phyloP scores from a whole-genome alignment of 225 moss, liverwort and hornwort genomes.

The Thuidium tamariscinum region DNA sequence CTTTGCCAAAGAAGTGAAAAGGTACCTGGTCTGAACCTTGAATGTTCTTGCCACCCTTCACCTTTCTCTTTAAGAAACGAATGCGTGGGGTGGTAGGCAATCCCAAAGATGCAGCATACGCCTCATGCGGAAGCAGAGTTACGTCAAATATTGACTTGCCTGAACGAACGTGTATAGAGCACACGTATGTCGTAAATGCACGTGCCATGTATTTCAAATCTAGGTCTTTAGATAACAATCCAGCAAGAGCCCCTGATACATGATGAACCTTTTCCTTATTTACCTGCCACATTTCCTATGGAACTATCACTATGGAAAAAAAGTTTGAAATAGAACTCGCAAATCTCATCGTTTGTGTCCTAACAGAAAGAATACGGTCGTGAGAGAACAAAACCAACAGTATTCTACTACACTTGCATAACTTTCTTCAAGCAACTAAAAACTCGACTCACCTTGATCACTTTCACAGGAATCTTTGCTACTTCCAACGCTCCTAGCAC shows the following conservation, averaged over 20 bases:
- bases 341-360: background rate
- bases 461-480: conserved; percentile 76
- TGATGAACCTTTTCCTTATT: conserved; percentile 82
- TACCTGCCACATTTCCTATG: conserved; percentile 35
- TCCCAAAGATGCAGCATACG: conserved; percentile 85
- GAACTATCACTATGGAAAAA: background rate
- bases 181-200: conserved; percentile 81
- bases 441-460: conserved; percentile 59
- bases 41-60: conserved; percentile 39
- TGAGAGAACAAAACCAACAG: background rate
- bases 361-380: background rate
- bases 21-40: conserved; percentile 32
- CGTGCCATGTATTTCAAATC: conserved; percentile 86
- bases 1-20: background rate
- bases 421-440: background rate
- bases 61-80: conserved; percentile 67
- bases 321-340: background rate
- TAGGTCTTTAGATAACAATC: conserved; percentile 73
- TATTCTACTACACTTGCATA: background rate
- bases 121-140: conserved; percentile 72
- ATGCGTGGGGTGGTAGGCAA: conserved; percentile 93
- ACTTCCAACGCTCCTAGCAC: conserved; percentile 61
- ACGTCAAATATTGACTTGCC: conserved; percentile 90
- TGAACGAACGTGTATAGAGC: conserved; percentile 72
- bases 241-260: conserved; percentile 76